A percentile compares a stretch with the other conserved stretches of the same genome.
phyloP scores from a whole-genome alignment of 1,139 yeast species.

The Yamadazyma aaseri region DNA sequence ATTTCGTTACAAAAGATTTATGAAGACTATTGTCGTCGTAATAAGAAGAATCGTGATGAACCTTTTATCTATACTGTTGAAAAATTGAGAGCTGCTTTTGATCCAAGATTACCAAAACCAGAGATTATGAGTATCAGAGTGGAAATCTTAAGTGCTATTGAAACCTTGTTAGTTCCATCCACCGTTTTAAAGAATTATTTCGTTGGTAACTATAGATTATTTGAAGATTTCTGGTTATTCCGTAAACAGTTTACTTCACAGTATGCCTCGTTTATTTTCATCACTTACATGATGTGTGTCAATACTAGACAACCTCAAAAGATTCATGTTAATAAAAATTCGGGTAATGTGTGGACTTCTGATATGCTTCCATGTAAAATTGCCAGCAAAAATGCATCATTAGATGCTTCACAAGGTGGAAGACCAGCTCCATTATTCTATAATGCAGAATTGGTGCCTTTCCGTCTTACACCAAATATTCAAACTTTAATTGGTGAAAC shows the following conservation, averaged over 20 bases:
- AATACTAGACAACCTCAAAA: constrained; percentile 93
- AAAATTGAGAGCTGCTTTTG: constrained; percentile 88
- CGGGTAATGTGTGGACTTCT: constrained; percentile 91
- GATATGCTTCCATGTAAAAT: constrained; percentile 92
- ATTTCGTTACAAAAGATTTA: constrained; percentile 83
- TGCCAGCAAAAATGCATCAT: constrained; percentile 59
- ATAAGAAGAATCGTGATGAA: constrained; percentile 79
- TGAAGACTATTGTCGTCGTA: constrained; percentile 79
- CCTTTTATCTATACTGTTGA: constrained; percentile 86
- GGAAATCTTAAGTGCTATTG: constrained; percentile 88
- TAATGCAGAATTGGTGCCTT: constrained; percentile 94
- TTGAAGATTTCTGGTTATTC: constrained; percentile 96
- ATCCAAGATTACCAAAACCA: constrained; percentile 89
- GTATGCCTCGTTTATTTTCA: constrained; percentile 91
- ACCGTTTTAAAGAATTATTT: constrained; percentile 73
- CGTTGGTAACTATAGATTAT: constrained; percentile 64
- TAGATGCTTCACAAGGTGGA: constrained; percentile 55
- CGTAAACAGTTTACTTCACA: constrained; percentile 93
- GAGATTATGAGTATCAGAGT: constrained; percentile 86
- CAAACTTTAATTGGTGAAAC: constrained; percentile 93
- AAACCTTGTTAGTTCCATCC: constrained; percentile 81
- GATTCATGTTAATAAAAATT: constrained; percentile 74
- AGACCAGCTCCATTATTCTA: constrained; percentile 84
- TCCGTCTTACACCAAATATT: constrained; percentile 92
- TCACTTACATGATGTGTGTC: constrained; percentile 93